Evolutionary conservation across 345 rosid genomes (phyloP).

Genomic region (Clausena lansium): DNA sequence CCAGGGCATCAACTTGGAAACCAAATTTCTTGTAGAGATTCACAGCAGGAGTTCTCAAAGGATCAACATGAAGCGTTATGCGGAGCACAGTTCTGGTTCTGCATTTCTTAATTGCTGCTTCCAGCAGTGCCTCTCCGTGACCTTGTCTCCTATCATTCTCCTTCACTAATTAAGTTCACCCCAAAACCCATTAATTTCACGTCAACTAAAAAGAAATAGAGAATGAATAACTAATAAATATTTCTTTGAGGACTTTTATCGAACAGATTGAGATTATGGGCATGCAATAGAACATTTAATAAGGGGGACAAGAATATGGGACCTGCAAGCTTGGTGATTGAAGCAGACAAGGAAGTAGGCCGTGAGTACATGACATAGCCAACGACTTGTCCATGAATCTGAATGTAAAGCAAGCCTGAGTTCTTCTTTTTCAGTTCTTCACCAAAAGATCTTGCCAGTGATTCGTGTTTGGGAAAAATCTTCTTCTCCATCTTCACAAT

Average conservation of each 20-base stretch:
- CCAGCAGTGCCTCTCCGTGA: constrained; percentile 65
- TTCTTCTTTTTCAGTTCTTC: constrained; percentile 69
- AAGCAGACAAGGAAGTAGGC: constrained; percentile 72
- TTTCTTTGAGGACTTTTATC: constrained; percentile 38
- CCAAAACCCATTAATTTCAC: neutral
- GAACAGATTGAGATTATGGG: constrained; percentile 40
- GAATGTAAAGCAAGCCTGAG: constrained; percentile 59
- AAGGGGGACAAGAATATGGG: neutral
- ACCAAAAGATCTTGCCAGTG: constrained; percentile 62
- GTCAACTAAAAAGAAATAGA: neutral
- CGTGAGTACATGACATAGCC: constrained; percentile 75
- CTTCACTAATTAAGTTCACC: constrained; percentile 43
- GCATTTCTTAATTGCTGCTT: constrained; percentile 66
- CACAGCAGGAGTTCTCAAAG: constrained; percentile 60
- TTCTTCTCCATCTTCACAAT: constrained; percentile 71
- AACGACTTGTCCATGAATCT: constrained; percentile 40
- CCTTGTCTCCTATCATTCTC: constrained; percentile 67
- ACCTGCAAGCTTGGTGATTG: constrained; percentile 86
- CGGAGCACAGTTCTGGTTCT: constrained; percentile 63
- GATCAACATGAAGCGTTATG: constrained; percentile 77
- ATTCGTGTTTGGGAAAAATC: constrained; percentile 80
- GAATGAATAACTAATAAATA: neutral
- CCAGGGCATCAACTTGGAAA: constrained; percentile 58
- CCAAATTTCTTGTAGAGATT: constrained; percentile 70
- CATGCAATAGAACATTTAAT: neutral